phyloP scores from a whole-genome alignment of 345 rosid genomes.

The Populus simonii region DNA sequence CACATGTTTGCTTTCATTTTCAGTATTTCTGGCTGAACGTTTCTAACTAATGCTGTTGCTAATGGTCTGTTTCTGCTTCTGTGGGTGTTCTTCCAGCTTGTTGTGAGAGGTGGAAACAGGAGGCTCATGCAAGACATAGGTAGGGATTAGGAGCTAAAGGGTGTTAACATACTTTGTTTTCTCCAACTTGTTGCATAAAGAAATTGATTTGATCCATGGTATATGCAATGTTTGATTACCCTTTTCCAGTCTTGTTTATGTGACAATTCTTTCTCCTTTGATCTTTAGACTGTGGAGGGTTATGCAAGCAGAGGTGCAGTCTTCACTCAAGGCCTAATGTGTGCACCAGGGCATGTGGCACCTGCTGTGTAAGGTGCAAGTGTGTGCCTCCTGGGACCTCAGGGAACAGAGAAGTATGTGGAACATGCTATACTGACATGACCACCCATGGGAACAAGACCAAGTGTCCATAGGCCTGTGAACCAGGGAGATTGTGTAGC shows the following conservation, averaged over 20 bases:
- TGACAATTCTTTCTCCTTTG: background rate
- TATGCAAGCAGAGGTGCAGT: slow-evolving; percentile 13
- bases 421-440: slow-evolving; percentile 20
- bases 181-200: background rate
- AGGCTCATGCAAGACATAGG: slow-evolving; percentile 42
- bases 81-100: background rate
- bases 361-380: slow-evolving; percentile 22
- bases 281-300: slow-evolving; percentile 1
- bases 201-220: background rate
- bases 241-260: background rate
- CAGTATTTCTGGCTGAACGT: no score
- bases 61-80: background rate
- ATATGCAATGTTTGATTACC: background rate
- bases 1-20: background rate
- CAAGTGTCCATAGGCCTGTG: slow-evolving; percentile 12
- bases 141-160: background rate
- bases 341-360: slow-evolving; percentile 18
- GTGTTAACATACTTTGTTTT: background rate
- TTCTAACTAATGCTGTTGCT: background rate
- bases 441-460: slow-evolving; percentile 15
- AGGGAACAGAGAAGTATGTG: slow-evolving; percentile 17
- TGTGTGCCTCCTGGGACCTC: slow-evolving; percentile 23
- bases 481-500: background rate
- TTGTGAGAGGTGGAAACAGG: slow-evolving; percentile 31
- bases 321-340: slow-evolving; percentile 13